Base-by-base conservation (phyloP, 2,329 filamentous ascomycete species). In the Colletotrichum magnum region DNA sequence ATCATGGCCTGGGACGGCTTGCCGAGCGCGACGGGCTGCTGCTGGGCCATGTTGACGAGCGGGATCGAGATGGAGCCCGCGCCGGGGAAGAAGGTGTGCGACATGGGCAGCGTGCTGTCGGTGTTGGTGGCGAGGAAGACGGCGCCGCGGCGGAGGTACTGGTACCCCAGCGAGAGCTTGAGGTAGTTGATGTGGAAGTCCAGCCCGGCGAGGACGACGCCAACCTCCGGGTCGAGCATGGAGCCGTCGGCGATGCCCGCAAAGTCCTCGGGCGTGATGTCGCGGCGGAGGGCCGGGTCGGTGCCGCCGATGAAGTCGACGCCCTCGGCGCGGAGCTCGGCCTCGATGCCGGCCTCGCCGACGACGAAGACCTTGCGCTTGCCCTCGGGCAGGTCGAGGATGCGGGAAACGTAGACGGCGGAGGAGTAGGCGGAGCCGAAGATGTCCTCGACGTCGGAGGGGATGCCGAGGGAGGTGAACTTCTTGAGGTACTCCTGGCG, bases 1-100 rank as follows among this genome's bases (percentile, higher is more conserved):
- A 99, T 97, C 96, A 99, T 99, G 4, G 95, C 95, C 84, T 97
- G 94, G 78, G 94, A 97, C 3, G 96, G 96, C 83, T 99, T 99
- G 0, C 96, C 96, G 48, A 98, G 83, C 3, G 93, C 90, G 39
- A 94, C 81, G 1, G 96, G 95, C 75, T 92, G 86, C 78, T 89
- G 82, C 18, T 85, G 86, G 4, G 88, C 85, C 85, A 94, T 94
- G 78, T 92, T 92, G 62, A 92, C 86, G 69, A 99, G 82, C 2
- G 94, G 94, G 28, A 93, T 90, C 58, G 92, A 91, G 72, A 94
- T 91, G 2, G 93, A 92, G 1, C 96, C 96, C 1, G 96, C 96
- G 6, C 96, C 96, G 1, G 96, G 94, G 81, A 99, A 98, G 72
- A 99, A 88, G 50, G 91, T 88, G 68, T 93, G 90, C 70, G 91